Evolutionary conservation across 2,329 filamentous ascomycete genomes (phyloP), one percentile per base, ranked within the genome.

Genomic region (Cladosporium sp.): DNA sequence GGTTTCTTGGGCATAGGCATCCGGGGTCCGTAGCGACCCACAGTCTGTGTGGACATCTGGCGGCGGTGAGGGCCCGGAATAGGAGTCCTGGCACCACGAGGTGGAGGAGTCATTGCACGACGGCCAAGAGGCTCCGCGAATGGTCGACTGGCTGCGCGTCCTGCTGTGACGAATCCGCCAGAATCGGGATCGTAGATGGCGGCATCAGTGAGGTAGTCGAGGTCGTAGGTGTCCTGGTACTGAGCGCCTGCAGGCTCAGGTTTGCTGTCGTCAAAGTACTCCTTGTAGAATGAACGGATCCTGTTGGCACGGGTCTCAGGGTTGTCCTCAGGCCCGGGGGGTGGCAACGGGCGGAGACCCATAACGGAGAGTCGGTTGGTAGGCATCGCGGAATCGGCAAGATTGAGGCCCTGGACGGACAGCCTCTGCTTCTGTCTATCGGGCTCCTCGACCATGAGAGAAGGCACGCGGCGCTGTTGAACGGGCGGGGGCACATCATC

Each of bases 251-350:
- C 67, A 12, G 71, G 70, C 40, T 75, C 76, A 2, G 76, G 73
- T 70, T 85, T 89, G 59, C 80, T 84, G 40, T 97, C 93, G 64
- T 97, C 94, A 66, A 99, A 99, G 77, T 99, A 99, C 71, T 99
- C 94, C 78, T 97, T 97, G 79, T 99, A 99, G 78, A 99, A 99
- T 3, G 94, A 99, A 72, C 94, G 85, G 65, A 99, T 99, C 58
- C 94, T 87, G 78, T 97, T 97, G 62, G 94, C 94, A 67, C 94
- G 86, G 68, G 93, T 87, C 73, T 97, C 94, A 0, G 94, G 91
- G 70, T 97, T 93, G 70, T 97, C 94, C 3, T 87, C 84, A 62
- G 96, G 89, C 68, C 92, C 87, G 35, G 56, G 17, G 35, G 91
- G 90, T 4, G 94, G 94, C 61, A 99, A 80, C 20, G 94, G 94